Evolutionary conservation across 176 grass and related monocot species (phyloP).

Genomic region (Luzula sylvatica): DNA sequence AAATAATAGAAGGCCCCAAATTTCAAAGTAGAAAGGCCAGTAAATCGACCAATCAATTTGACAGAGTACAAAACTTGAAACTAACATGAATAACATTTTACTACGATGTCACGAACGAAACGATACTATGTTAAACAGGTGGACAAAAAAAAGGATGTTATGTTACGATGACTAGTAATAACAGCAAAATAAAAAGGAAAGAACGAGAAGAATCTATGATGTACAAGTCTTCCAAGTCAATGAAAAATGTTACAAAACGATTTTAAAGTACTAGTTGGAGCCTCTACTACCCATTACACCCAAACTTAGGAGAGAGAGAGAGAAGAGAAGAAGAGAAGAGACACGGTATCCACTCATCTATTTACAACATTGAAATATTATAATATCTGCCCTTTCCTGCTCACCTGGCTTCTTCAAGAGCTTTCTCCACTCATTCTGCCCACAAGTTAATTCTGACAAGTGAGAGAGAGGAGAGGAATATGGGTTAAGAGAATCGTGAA

Average conservation of each 20-base stretch:
- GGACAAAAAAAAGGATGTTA: slow-evolving; percentile 9
- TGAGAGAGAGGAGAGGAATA: too few relatives aligned
- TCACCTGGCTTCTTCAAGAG: slow-evolving; percentile 16
- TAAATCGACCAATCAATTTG: too few relatives aligned
- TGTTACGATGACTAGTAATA: slow-evolving; percentile 17
- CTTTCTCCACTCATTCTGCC: slow-evolving; percentile 17
- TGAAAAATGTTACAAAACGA: slow-evolving; percentile 17
- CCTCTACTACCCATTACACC: slow-evolving; percentile 22
- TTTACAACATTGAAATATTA: slow-evolving; percentile 24
- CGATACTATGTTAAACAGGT: neutral
- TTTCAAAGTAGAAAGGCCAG: too few relatives aligned
- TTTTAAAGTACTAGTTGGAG: neutral
- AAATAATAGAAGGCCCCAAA: too few relatives aligned
- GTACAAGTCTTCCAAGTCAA: slow-evolving; percentile 21
- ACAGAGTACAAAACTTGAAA: too few relatives aligned
- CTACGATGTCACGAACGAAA: too few relatives aligned
- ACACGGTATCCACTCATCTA: slow-evolving; percentile 13
- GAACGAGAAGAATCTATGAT: slow-evolving; percentile 14
- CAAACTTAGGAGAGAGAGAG: slow-evolving; percentile 13
- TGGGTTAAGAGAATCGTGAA: too few relatives aligned
- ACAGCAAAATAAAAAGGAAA: neutral
- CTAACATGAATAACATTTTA: too few relatives aligned
- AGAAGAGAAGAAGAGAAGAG: too few relatives aligned
- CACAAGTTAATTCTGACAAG: too few relatives aligned
- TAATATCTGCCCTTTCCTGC: neutral